Conservation (phyloP, 345 rosid species). For the Diplotaxis tenuifolia region DNA sequence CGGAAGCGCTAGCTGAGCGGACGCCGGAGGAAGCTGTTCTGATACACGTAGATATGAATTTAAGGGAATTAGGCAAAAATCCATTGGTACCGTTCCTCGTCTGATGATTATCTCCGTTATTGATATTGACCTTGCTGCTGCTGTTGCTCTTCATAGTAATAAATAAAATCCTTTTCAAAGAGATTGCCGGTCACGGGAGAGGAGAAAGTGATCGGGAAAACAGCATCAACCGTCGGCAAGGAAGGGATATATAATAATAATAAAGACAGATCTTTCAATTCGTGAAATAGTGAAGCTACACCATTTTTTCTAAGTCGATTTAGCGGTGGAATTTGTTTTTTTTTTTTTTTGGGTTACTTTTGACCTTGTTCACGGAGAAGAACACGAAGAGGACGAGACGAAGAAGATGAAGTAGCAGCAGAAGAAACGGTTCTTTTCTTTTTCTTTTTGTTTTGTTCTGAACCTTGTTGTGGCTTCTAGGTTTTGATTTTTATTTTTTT, state of each 20-base stretch:
- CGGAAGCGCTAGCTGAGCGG: conserved; percentile 79
- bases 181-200: conserved; percentile 55
- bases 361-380: conserved; percentile 40
- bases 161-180: not conserved
- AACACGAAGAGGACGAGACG: conserved; percentile 33
- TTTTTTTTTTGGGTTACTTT: not conserved
- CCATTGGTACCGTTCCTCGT: conserved; percentile 44
- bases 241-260: not conserved
- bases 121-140: conserved; percentile 36
- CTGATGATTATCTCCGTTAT: conserved; percentile 36
- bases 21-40: conserved; percentile 95
- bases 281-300: conserved; percentile 16
- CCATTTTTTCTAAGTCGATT: conserved; percentile 6
- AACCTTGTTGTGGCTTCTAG: no score
- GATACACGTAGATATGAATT: conserved; percentile 80
- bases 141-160: conserved; percentile 65
- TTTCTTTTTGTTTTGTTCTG: conserved; percentile 2
- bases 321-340: conserved; percentile 38
- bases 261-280: not conserved
- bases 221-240: conserved; percentile 43
- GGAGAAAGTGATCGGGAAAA: conserved; percentile 40
- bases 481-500: not conserved
- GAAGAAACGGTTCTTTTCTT: conserved; percentile 46
- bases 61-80: conserved; percentile 72
- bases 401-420: conserved; percentile 17